phyloP scores from a whole-genome alignment of 495 filamentous ascomycete genomes.

The Friedmanniomyces endolithicus region DNA sequence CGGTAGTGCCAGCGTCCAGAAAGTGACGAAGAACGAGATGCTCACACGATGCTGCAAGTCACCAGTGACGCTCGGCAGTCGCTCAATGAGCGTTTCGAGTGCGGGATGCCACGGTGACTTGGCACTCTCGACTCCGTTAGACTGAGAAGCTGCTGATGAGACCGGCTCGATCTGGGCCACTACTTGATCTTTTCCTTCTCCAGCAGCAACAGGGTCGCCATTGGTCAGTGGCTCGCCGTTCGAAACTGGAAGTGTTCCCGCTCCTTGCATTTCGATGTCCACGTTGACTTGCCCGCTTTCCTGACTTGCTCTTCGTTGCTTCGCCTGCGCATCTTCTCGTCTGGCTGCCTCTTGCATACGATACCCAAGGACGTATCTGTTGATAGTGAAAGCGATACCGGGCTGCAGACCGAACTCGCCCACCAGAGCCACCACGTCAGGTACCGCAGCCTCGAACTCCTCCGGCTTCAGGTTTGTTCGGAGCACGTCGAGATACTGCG shows the following conservation, averaged over 20 bases:
- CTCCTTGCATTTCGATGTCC: conserved; percentile 25
- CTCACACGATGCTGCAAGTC: conserved; percentile 56
- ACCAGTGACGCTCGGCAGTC: conserved; percentile 49
- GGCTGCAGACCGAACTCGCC: conserved; percentile 70
- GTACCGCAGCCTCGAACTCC: conserved; percentile 74
- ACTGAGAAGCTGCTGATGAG: background rate
- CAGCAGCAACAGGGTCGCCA: background rate
- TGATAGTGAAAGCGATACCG: conserved; percentile 78
- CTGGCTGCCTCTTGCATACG: conserved; percentile 36
- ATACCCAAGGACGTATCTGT: conserved; percentile 51
- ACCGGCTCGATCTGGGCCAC: background rate
- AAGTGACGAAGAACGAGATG: conserved; percentile 71
- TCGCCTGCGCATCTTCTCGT: conserved; percentile 16
- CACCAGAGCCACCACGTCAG: conserved; percentile 58
- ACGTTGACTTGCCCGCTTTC: conserved; percentile 17
- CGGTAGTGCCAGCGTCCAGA: conserved; percentile 78
- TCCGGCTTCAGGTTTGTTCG: conserved; percentile 61
- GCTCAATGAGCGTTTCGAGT: conserved; percentile 60
- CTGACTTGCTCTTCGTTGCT: conserved; percentile 2
- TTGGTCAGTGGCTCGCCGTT: background rate
- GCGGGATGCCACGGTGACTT: conserved; percentile 53
- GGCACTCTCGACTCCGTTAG: background rate
- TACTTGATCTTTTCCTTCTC: background rate
- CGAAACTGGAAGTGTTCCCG: background rate
- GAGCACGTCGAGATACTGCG: conserved; percentile 81